A percentile compares a stretch with the other conserved stretches of the same genome.
Conservation (phyloP, 441 rosid species). For the Brassica balearica region DNA sequence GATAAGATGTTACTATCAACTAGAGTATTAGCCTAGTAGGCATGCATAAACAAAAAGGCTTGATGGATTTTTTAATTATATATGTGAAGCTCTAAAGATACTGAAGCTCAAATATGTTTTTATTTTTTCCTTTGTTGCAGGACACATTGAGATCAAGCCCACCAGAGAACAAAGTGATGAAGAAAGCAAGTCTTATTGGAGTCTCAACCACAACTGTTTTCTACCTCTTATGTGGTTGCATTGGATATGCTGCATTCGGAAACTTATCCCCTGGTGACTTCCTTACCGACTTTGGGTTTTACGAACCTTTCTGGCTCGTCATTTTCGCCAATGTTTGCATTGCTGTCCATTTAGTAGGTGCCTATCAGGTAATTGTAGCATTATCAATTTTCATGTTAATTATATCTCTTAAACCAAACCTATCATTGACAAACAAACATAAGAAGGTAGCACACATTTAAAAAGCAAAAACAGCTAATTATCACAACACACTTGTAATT, state of each 20-base stretch:
- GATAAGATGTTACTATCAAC: constrained; percentile 8
- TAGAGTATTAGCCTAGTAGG: background rate
- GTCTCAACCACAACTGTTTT: constrained; percentile 57
- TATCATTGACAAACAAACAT: background rate
- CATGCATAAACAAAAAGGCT: background rate
- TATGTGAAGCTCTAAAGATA: background rate
- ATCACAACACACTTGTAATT: background rate
- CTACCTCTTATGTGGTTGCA: constrained; percentile 58
- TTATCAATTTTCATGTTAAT: too few species aligned
- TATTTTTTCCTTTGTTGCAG: background rate
- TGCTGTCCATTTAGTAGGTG: constrained; percentile 37
- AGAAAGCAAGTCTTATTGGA: background rate
- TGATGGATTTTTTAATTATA: background rate
- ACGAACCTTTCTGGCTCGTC: constrained; percentile 70
- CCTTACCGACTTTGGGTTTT: constrained; percentile 62
- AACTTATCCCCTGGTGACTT: constrained; percentile 64
- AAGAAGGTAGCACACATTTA: too few species aligned
- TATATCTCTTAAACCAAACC: background rate
- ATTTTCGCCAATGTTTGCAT: constrained; percentile 61
- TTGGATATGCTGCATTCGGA: constrained; percentile 73
- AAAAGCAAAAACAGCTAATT: background rate
- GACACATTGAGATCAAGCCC: constrained; percentile 10
- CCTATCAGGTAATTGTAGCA: constrained; percentile 3
- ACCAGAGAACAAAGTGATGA: constrained; percentile 12
- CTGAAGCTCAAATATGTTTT: background rate